Evolutionary conservation across 805 yeast species (phyloP).

Genomic region (Myxozyma neglecta): DNA sequence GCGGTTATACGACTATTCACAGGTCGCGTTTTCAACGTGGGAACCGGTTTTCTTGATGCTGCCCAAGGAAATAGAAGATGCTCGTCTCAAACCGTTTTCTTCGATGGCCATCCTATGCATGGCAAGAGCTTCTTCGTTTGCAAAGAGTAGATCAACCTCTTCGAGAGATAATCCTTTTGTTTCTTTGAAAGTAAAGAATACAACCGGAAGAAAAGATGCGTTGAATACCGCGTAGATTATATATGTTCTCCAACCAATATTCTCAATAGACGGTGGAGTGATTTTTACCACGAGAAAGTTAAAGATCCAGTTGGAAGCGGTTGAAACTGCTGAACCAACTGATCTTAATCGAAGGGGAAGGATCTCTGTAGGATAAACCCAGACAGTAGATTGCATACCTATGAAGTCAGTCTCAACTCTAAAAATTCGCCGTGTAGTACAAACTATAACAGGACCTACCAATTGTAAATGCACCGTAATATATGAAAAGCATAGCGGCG

Average conservation of each 20-base stretch:
- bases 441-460: not conserved
- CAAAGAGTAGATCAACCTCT: constrained; percentile 16
- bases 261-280: constrained; percentile 52
- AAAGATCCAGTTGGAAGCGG: constrained; percentile 20
- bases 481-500: constrained; percentile 23
- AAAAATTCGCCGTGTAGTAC: too few species aligned
- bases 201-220: constrained; percentile 28
- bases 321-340: constrained; percentile 6
- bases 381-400: constrained; percentile 29
- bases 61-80: not conserved
- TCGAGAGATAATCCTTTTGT: constrained; percentile 42
- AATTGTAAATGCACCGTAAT: constrained; percentile 21
- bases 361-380: constrained; percentile 20
- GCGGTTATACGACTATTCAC: not conserved
- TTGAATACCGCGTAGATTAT: constrained; percentile 58
- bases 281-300: constrained; percentile 40
- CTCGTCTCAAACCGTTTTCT: not conserved
- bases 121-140: constrained; percentile 8
- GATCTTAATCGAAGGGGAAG: constrained; percentile 13
- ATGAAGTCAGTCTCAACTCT: not conserved
- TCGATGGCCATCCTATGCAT: constrained; percentile 3
- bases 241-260: constrained; percentile 56
- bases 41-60: too few species aligned
- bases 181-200: constrained; percentile 9
- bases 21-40: too few species aligned